These are phyloP conservation scores for Tagetes erecta DNA, from an alignment of 129 eudicot species.

Conservation along the genomic window DNA sequence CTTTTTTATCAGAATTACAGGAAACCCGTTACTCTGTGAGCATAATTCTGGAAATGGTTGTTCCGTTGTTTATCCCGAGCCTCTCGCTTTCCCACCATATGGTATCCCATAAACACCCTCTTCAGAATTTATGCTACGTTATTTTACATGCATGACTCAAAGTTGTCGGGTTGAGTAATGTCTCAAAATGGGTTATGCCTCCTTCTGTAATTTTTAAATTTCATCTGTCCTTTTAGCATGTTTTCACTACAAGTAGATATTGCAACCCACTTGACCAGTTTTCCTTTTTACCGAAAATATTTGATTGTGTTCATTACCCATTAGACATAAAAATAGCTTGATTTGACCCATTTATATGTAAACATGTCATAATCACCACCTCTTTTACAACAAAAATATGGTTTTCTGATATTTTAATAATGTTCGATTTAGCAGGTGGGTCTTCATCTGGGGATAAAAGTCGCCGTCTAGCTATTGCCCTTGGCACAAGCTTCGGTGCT, in stretches of 20 bases:
- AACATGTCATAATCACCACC: neutral
- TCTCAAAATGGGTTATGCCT: neutral
- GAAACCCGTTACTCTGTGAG: slow-evolving; percentile 83
- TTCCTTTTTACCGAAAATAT: neutral
- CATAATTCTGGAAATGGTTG: slow-evolving; percentile 60
- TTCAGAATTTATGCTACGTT: neutral
- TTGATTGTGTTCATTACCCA: neutral
- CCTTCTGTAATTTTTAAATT: too few species aligned
- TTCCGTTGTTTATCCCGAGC: slow-evolving; percentile 70
- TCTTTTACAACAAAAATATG: neutral
- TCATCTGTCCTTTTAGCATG: too few species aligned
- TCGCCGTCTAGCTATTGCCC: slow-evolving; percentile 70
- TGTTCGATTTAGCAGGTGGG: slow-evolving; percentile 39
- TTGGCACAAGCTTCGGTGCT: slow-evolving; percentile 76
- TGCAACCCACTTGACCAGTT: too few species aligned
- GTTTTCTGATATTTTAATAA: slow-evolving; percentile 3
- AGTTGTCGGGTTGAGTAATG: neutral
- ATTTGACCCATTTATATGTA: neutral
- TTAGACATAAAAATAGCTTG: neutral
- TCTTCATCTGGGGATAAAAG: slow-evolving; percentile 42
- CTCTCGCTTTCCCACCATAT: slow-evolving; percentile 72
- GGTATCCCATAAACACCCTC: slow-evolving; percentile 30
- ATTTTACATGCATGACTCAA: neutral
- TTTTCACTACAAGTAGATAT: too few species aligned
- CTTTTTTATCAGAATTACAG: slow-evolving; percentile 51